These are phyloP conservation scores for Trifolium subterraneum DNA, from an alignment of 306 rosid species.

Conservation along the genomic window DNA sequence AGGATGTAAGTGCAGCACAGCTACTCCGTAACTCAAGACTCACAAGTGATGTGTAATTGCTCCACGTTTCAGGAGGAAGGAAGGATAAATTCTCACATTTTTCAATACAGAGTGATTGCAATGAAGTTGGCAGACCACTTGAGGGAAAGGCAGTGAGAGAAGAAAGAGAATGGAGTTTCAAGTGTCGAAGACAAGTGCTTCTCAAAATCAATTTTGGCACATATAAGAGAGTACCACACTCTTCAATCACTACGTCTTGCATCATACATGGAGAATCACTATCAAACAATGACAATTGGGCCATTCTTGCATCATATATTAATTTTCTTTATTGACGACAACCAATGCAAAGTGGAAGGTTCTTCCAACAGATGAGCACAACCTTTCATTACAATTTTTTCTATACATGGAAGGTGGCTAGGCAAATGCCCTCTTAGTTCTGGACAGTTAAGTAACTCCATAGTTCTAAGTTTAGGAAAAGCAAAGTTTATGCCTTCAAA, in stretches of 20 bases:
- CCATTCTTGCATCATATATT: not conserved
- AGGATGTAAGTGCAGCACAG: conserved; percentile 3
- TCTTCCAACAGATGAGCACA: not conserved
- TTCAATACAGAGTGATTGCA: not conserved
- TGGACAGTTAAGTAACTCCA: not conserved
- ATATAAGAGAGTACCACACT: not conserved
- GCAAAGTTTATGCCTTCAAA: not conserved
- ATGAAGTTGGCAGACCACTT: conserved; percentile 1
- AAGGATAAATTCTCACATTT: not conserved
- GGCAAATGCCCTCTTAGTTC: not conserved
- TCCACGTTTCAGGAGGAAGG: conserved; percentile 11
- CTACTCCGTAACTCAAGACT: not conserved
- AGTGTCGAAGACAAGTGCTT: not conserved
- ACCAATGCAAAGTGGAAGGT: not conserved
- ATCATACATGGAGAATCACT: not conserved
- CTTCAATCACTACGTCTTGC: not conserved
- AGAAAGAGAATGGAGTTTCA: not conserved
- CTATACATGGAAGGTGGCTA: not conserved
- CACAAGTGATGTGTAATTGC: conserved; percentile 5
- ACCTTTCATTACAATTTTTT: not conserved
- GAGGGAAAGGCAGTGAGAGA: conserved; percentile 9
- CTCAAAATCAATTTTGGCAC: not conserved
- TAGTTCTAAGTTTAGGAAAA: not conserved
- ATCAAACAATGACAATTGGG: not conserved
- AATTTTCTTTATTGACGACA: not conserved